A percentile compares a stretch with the other conserved stretches of the same genome.
These are phyloP conservation scores for Plasmopara halstedii DNA, from an alignment of 352 stramenopile species.

Conservation along the genomic window DNA sequence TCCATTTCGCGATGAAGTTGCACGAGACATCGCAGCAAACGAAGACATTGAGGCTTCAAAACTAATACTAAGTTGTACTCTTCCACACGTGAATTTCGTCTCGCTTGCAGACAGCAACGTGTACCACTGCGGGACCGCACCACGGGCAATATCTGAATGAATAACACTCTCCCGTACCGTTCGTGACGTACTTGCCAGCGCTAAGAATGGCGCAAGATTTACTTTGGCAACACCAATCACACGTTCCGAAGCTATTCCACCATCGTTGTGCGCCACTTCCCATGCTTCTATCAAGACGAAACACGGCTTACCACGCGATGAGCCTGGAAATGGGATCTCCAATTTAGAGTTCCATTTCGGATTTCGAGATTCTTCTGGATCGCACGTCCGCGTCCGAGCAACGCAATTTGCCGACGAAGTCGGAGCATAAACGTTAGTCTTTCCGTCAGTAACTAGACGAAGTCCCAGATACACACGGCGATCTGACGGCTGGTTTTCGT, in stretches of 20 bases:
- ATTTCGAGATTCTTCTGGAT: constrained; percentile 40
- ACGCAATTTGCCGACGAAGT: constrained; percentile 70
- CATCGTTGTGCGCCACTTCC: constrained; percentile 41
- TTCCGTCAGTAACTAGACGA: constrained; percentile 70
- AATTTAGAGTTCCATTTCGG: constrained; percentile 81
- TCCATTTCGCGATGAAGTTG: constrained; percentile 12
- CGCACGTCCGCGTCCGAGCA: constrained; percentile 50
- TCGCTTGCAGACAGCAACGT: constrained; percentile 74
- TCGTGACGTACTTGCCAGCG: constrained; percentile 70
- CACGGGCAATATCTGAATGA: constrained; percentile 76
- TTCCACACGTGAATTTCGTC: constrained; percentile 78
- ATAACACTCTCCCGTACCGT: constrained; percentile 78
- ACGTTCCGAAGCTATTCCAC: constrained; percentile 46
- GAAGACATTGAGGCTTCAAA: constrained; percentile 52
- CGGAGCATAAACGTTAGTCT: constrained; percentile 83
- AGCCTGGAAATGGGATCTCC: constrained; percentile 64
- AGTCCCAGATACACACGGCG: constrained; percentile 58
- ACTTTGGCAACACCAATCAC: constrained; percentile 81
- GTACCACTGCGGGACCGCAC: constrained; percentile 82
- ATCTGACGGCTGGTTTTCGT: constrained; percentile 27
- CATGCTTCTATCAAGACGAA: constrained; percentile 86
- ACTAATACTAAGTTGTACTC: constrained; percentile 81
- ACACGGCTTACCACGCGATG: constrained; percentile 64
- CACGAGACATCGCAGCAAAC: constrained; percentile 28
- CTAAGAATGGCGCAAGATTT: constrained; percentile 82